Base-by-base conservation (phyloP, 371 early-diverging fungal genomes). In the Rhizopus delemar region DNA sequence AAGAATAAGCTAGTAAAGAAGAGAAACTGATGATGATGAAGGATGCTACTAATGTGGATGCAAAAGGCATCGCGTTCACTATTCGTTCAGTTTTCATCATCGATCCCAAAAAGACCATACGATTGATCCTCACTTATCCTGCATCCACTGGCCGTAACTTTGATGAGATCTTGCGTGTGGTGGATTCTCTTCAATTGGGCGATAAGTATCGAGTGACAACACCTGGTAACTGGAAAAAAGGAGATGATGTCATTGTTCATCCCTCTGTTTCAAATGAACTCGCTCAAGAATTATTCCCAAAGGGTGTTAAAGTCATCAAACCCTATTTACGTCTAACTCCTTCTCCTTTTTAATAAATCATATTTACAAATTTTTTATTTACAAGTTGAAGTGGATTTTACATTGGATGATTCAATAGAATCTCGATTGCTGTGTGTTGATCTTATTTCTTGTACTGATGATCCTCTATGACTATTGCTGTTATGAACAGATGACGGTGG, bases 71-170 rank as follows among this genome's bases (percentile, higher is more conserved):
- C 61, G 96, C 96, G 3, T 89, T 95, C 74, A 97, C 98, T 34
- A 92, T 96, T 60, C 91, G 98, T 55, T 87, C 91, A 31, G 96
- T 97, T 41, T 97, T 96, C 76, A 84, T 97, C 66, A 87, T 97
- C 51, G 98, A 95, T 76, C 93, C 95, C 62, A 84, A 87, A 63
- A 93, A 95, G 86, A 85, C 78, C 38, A 91, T 97, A 71, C 92
- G 98, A 41, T 75, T 93, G 50, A 92, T 86, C 34, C 73, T 96
- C 53, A 87, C 93, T 15, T 97, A 97, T 71, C 96, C 98, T 33
- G 94, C 93, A 38, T 86, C 89, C 28, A 87, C 87, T 63, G 98
- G 98, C 38, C 89, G 98, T 68, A 95, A 96, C 88, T 95, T 95
- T 87, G 88, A 93, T 67, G 96, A 97, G 82, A 88, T 96, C 70